phyloP scores from a whole-genome alignment of 805 yeast species.

The Cyberlindnera subsufficiens region DNA sequence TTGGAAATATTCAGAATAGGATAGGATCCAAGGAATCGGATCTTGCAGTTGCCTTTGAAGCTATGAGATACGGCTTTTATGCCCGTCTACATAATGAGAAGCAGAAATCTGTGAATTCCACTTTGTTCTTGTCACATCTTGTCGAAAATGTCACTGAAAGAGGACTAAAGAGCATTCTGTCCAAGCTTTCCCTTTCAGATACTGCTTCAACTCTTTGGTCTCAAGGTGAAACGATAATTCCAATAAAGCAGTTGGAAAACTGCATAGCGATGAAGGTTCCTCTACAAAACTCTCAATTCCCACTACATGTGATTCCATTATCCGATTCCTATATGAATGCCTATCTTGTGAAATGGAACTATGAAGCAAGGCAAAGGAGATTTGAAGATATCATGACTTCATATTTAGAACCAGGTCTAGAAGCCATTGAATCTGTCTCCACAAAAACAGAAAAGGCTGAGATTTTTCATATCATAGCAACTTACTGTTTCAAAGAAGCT shows the following conservation, averaged over 20 bases:
- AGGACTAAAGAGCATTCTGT: neutral
- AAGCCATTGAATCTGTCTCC: conserved; percentile 9
- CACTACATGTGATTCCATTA: conserved; percentile 8
- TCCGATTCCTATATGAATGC: conserved; percentile 28
- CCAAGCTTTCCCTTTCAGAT: conserved; percentile 29
- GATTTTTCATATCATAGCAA: conserved; percentile 57
- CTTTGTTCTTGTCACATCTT: conserved; percentile 38
- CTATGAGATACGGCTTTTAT: conserved; percentile 35
- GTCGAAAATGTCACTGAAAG: conserved; percentile 15
- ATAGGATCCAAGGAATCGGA: conserved; percentile 11
- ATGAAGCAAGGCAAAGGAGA: conserved; percentile 64
- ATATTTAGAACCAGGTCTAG: conserved; percentile 41
- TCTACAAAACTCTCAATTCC: conserved; percentile 5
- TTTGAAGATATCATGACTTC: conserved; percentile 50
- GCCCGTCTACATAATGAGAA: conserved; percentile 32
- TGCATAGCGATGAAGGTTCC: conserved; percentile 6
- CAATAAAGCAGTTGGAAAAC: conserved; percentile 49
- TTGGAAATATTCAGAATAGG: conserved; percentile 5
- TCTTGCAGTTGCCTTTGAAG: conserved; percentile 30
- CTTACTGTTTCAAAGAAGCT: conserved; percentile 60
- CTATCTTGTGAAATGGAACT: conserved; percentile 59
- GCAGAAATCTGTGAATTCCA: conserved; percentile 48
- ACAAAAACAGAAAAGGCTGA: conserved; percentile 30
- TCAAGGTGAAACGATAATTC: conserved; percentile 49
- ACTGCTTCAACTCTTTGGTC: conserved; percentile 63